Evolutionary conservation across 208 protist species (phyloP), one percentile per base, ranked within the genome.

Genomic region (Trypanosomatidae sp.): DNA sequence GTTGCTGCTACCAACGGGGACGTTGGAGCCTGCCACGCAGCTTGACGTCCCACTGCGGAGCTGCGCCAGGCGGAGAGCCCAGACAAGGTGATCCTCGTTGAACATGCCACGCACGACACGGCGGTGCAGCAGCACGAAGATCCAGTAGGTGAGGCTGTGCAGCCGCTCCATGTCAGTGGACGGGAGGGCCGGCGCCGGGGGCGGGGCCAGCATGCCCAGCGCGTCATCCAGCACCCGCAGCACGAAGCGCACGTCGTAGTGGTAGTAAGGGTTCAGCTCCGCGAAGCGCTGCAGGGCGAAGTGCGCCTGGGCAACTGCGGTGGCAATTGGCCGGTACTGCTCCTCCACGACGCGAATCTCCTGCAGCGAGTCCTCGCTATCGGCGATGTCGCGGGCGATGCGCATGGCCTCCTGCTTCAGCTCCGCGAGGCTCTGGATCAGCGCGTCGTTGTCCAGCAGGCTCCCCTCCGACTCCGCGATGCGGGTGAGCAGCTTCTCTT

Each of bases 401-500:
- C 87, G 78, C 2, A 68, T 77, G 6, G 98, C 85, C 69, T 99
- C 97, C 22, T 69, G 79, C 87, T 99, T 99, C 10, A 99, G 89
- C 17, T 80, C 77, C 62, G 99, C 92, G 12, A 99, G 74, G 19
- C 94, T 95, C 30, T 91, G 71, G 22, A 99, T 98, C 0, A 99
- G 86, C 9, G 82, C 75, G 66, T 99, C 98, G 84, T 99, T 95
- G 28, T 99, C 99, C 6, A 99, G 86, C 58, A 99, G 90, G 68
- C 96, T 98, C 10, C 98, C 99, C 76, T 98, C 86, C 30, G 95
- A 89, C 71, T 97, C 81, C 25, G 87, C 93, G 56, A 99, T 98
- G 8, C 93, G 88, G 4, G 94, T 91, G 1, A 99, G 90, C 55
- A 99, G 88, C 39, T 97, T 82, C 70, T 99, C 92, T 82, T 99